A percentile compares a stretch with the other conserved stretches of the same genome.
These are phyloP conservation scores for Capsicum baccatum DNA, from an alignment of 257 asterid genomes.

Conservation along the genomic window DNA sequence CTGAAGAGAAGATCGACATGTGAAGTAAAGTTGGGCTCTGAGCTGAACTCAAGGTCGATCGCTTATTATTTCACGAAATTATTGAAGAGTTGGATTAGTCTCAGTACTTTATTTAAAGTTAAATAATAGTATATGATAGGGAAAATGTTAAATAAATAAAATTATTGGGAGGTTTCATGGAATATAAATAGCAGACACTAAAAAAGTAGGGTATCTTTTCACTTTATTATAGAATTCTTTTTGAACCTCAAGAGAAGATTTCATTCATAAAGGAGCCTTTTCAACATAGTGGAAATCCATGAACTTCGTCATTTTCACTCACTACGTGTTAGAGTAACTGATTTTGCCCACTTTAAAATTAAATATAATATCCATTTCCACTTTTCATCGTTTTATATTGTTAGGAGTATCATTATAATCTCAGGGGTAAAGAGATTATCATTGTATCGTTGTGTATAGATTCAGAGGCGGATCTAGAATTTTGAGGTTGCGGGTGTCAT, in stretches of 20 bases:
- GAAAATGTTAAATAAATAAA: background rate
- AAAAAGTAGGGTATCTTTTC: slow-evolving; percentile 11
- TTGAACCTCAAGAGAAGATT: background rate
- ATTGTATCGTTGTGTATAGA: background rate
- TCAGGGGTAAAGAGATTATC: background rate
- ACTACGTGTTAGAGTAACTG: background rate
- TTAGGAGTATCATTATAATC: background rate
- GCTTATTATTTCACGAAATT: background rate
- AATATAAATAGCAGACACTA: background rate
- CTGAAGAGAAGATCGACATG: too few relatives aligned
- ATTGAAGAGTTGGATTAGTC: background rate
- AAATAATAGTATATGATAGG: background rate
- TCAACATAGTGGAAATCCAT: slow-evolving; percentile 15
- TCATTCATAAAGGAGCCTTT: background rate
- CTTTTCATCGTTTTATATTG: background rate
- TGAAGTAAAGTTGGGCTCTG: too few relatives aligned
- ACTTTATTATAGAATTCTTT: background rate
- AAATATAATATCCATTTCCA: background rate
- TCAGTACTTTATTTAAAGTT: background rate
- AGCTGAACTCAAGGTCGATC: background rate
- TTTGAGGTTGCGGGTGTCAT: too few relatives aligned
- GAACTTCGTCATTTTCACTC: background rate
- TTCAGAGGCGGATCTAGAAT: too few relatives aligned
- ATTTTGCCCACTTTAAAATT: background rate
- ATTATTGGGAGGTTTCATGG: background rate